phyloP scores from a whole-genome alignment of 108 stramenopile genomes.

The Nitzschia sp. region DNA sequence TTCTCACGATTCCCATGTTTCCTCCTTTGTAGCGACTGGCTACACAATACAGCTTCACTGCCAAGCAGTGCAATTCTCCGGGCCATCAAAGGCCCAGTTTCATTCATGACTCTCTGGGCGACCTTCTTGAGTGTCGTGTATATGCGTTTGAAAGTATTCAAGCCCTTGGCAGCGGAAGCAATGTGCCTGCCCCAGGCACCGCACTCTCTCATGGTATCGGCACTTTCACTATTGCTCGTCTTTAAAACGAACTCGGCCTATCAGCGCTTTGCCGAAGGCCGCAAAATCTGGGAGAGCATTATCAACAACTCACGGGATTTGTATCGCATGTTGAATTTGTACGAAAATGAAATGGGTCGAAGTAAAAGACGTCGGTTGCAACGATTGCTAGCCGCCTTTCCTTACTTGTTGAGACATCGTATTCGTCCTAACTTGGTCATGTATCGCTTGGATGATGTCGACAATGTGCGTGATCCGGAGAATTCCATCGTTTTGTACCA shows the following conservation, averaged over 20 bases:
- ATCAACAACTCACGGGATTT: conserved; percentile 75
- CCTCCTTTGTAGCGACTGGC: conserved; percentile 67
- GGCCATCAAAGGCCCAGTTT: conserved; percentile 74
- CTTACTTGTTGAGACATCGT: conserved; percentile 79
- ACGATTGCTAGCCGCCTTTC: conserved; percentile 78
- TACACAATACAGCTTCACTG: conserved; percentile 85
- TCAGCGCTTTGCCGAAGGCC: conserved; percentile 91
- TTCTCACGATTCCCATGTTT: too few species aligned
- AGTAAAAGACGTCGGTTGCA: conserved; percentile 66
- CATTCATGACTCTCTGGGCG: conserved; percentile 65
- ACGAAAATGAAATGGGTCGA: conserved; percentile 79
- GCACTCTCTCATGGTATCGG: conserved; percentile 82
- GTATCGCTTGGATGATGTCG: conserved; percentile 61
- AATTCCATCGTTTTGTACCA: conserved; percentile 78
- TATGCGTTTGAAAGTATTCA: conserved; percentile 30
- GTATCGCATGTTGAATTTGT: conserved; percentile 79
- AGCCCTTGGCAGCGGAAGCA: conserved; percentile 30
- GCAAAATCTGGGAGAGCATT: conserved; percentile 81
- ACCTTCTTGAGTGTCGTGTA: conserved; percentile 61
- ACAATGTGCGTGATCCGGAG: conserved; percentile 71
- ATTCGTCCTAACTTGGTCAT: conserved; percentile 79
- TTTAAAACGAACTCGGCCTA: conserved; percentile 93
- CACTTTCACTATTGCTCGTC: conserved; percentile 86
- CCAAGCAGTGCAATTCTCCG: conserved; percentile 79
- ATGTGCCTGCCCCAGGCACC: conserved; percentile 64